Conservation (phyloP, 768 basidiomycete genomes). For the Tephrocybe rancida region DNA sequence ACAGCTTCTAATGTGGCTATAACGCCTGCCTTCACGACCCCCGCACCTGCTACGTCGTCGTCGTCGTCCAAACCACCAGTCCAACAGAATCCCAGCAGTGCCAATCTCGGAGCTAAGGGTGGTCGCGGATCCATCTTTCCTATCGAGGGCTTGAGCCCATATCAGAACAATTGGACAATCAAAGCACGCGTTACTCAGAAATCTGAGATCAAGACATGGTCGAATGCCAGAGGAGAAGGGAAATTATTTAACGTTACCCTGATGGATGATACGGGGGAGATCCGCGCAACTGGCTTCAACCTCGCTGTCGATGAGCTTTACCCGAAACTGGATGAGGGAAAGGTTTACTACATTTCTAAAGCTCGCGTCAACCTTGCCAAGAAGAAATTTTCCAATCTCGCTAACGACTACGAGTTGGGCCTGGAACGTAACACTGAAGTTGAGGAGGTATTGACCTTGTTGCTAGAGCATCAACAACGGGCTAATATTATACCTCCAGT, state of each 20-base stretch:
- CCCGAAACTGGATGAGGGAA: conserved; percentile 85
- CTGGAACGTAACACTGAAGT: conserved; percentile 86
- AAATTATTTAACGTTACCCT: conserved; percentile 91
- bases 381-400: conserved; percentile 90
- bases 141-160: conserved; percentile 93
- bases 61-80: conserved; percentile 19
- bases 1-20: conserved; percentile 29
- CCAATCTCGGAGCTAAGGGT: conserved; percentile 15
- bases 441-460: conserved; percentile 62
- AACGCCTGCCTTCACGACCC: background rate
- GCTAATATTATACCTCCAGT: conserved; percentile 47
- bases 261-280: conserved; percentile 95
- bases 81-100: conserved; percentile 18
- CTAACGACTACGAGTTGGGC: conserved; percentile 91
- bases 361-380: conserved; percentile 94
- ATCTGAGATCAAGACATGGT: conserved; percentile 87
- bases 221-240: conserved; percentile 89
- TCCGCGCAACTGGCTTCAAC: conserved; percentile 92
- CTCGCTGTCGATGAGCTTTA: conserved; percentile 80
- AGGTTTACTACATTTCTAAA: conserved; percentile 90
- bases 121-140: conserved; percentile 58
- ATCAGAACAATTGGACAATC: conserved; percentile 99
- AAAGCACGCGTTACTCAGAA: conserved; percentile 92
- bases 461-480: background rate
- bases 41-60: conserved; percentile 22